Evolutionary conservation across 495 filamentous ascomycete genomes (phyloP), one percentile per base, ranked within the genome.

Genomic region (Cairneyella variabilis): DNA sequence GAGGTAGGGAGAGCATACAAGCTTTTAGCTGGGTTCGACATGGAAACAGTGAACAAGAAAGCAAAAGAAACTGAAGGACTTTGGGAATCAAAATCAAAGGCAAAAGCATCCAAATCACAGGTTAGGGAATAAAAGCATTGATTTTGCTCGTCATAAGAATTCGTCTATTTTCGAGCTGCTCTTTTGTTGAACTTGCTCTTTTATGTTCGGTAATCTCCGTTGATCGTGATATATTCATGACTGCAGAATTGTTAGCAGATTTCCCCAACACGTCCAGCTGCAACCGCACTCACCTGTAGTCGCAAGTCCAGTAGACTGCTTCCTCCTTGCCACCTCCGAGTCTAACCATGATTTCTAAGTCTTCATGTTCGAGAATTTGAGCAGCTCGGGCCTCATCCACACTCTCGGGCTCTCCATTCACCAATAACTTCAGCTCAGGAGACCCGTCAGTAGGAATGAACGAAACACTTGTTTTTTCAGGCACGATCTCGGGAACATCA

Each of bases 151-250:
- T n/a, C n/a, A n/a, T n/a, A n/a, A n/a, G n/a, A n/a, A n/a, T n/a
- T n/a, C n/a, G n/a, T n/a, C n/a, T n/a, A n/a, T n/a, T n/a, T n/a
- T n/a, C n/a, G n/a, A n/a, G n/a, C n/a, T n/a, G n/a, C n/a, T n/a
- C n/a, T n/a, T n/a, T n/a, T n/a, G n/a, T n/a, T n/a, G n/a, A n/a
- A n/a, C n/a, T n/a, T n/a, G n/a, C n/a, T n/a, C n/a, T n/a, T n/a
- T 34, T 63, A 92, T 51, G 89, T 93, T 57, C 90, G 73, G 71
- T 96, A 96, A 68, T 96, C 90, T 41, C 87, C 90, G 68, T 96
- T 95, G 64, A 95, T 96, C 30, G 90, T 95, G 39, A 84, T 90
- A 74, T 93, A 98, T 72, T 97, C 93, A 68, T 97, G 93, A 70
- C 90, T 96, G 69, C 92, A 90, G 71, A 10, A 46, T 16, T 11